phyloP scores from a whole-genome alignment of 345 rosid species.

The Sonneratia alba region DNA sequence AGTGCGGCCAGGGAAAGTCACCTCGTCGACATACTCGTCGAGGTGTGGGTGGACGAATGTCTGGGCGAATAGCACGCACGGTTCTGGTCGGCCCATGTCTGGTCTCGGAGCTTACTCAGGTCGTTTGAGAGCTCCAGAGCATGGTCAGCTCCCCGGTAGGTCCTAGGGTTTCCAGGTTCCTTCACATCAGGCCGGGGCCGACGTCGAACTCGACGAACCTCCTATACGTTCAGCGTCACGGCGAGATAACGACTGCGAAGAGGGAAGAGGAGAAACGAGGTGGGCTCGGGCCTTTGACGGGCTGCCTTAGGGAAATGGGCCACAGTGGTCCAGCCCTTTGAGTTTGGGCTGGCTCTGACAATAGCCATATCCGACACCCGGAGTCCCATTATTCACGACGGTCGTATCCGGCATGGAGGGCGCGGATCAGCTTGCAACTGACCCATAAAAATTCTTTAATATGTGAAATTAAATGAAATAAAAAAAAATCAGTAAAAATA shows the following conservation, averaged over 20 bases:
- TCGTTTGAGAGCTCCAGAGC: neutral
- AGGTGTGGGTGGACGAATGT: conserved; percentile 88
- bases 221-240: neutral
- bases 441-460: no score
- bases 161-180: neutral
- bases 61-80: conserved; percentile 86
- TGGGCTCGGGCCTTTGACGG: neutral
- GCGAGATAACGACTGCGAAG: neutral
- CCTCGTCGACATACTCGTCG: conserved; percentile 98
- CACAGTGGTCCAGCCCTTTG: no score
- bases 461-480: no score
- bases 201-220: neutral
- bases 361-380: no score
- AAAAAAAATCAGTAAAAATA: no score
- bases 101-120: neutral
- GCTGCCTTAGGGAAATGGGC: neutral
- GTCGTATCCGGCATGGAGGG: no score
- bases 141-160: neutral
- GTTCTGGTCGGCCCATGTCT: conserved; percentile 77
- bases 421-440: no score
- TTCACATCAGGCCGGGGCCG: neutral
- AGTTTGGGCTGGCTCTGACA: no score
- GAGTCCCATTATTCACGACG: no score
- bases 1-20: conserved; percentile 39
- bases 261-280: neutral